Base-by-base conservation (phyloP, 495 filamentous ascomycete species). In the Amphirosellinia nigrospora region DNA sequence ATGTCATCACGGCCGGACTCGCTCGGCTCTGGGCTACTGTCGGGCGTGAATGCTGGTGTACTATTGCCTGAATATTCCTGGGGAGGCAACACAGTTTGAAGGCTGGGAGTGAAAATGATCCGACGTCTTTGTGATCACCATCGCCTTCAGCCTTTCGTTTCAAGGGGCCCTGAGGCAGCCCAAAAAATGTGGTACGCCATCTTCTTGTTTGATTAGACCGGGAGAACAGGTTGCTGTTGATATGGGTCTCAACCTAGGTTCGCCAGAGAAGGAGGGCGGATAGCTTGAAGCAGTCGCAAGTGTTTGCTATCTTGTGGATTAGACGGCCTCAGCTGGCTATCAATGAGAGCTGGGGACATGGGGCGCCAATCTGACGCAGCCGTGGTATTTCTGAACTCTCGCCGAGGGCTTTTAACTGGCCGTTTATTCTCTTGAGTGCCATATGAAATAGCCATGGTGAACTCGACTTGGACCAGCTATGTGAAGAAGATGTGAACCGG, bases 1-100 rank as follows among this genome's bases (percentile, higher is more conserved):
- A 36, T 32, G 39, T 69, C 69, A 19, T 64, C 69, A n/a, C n/a
- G n/a, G n/a, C n/a, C n/a, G n/a, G n/a, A n/a, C 13, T 65, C 65
- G 4, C 55, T 66, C 2, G 61, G 72, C 32, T 72, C 72, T 19
- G 72, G 72, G 16, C 45, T 76, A 16, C 56, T 26, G 38, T 32
- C 56, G n/a, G 70, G 64, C 10, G 70, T 70, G 19, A 72, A 34
- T 52, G 56, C 26, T 21, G 11, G 32, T 58, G 6, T 43, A 11
- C 39, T 36, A 43, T 32, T 16, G 23, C 4, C 21, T 19, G 21
- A 11, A 6, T 34, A 26, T 15, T 63, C 23, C 15, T 62, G n/a
- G 13, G 19, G 23, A 8, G 46, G 36, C 30, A 48, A 9, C 9
- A 63, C 9, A 1, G 2, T 55, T 38, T 56, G 34, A n/a, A 21